These are phyloP conservation scores for Lachancea lanzarotensis DNA, from an alignment of 805 yeast species.

Conservation along the genomic window DNA sequence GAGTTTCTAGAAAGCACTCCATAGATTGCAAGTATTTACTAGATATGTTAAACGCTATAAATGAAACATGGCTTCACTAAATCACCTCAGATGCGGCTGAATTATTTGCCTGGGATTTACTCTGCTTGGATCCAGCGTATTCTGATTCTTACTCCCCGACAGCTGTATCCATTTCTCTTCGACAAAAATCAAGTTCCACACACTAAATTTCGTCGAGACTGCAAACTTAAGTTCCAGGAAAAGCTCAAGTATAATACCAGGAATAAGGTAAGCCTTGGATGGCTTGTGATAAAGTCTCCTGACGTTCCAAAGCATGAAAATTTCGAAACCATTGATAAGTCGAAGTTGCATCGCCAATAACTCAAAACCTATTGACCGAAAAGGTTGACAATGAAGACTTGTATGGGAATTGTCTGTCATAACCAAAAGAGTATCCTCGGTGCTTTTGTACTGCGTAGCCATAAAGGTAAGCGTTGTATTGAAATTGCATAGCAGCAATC, in stretches of 20 bases:
- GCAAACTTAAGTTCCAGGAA: conserved; percentile 49
- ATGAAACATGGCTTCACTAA: not conserved
- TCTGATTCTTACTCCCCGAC: conserved; percentile 69
- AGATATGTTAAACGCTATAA: not conserved
- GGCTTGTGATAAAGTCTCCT: conserved; percentile 54
- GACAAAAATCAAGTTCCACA: conserved; percentile 70
- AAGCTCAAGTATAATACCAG: conserved; percentile 44
- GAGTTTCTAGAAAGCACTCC: conserved; percentile 1
- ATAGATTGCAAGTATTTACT: not conserved
- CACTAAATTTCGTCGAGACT: conserved; percentile 58
- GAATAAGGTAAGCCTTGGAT: conserved; percentile 49
- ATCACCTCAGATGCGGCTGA: too few relatives aligned
- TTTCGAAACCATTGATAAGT: conserved; percentile 51
- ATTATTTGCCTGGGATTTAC: too few relatives aligned
- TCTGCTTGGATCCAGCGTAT: conserved; percentile 21
- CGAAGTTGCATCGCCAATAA: conserved; percentile 44
- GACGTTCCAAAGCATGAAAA: conserved; percentile 53
- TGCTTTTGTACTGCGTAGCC: conserved; percentile 49
- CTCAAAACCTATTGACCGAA: conserved; percentile 52
- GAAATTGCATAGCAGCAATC: conserved; percentile 50
- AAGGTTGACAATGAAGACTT: conserved; percentile 64
- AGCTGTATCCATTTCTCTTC: conserved; percentile 70
- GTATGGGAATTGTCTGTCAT: conserved; percentile 57
- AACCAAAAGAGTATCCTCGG: conserved; percentile 51
- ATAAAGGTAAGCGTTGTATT: conserved; percentile 50